Evolutionary conservation across 2,329 filamentous ascomycete species (phyloP).

Genomic region (Microcera coccophila): DNA sequence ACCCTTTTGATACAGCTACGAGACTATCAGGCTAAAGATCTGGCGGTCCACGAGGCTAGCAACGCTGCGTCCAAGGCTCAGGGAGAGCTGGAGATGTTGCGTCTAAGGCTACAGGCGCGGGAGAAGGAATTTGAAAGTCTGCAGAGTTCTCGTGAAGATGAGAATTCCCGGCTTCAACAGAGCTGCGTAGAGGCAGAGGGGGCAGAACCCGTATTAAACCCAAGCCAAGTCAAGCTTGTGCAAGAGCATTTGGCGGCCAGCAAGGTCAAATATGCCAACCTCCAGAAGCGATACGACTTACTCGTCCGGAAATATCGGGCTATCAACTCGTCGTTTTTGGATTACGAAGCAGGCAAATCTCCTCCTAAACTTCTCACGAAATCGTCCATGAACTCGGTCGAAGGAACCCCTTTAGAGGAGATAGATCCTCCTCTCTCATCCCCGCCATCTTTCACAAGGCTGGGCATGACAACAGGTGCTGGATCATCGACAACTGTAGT

Average conservation of each 20-base stretch:
- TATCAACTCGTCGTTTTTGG: conserved; percentile 48
- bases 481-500: too few relatives aligned
- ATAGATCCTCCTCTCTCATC: too few relatives aligned
- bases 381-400: too few relatives aligned
- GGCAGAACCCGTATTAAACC: not conserved
- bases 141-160: too few relatives aligned
- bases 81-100: conserved; percentile 55
- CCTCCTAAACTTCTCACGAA: too few relatives aligned
- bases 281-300: conserved; percentile 49
- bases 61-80: conserved; percentile 57
- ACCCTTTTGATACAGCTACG: conserved; percentile 59
- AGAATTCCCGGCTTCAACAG: too few relatives aligned
- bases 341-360: conserved; percentile 22
- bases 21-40: conserved; percentile 61
- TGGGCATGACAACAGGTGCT: too few relatives aligned
- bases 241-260: conserved; percentile 41
- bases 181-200: too few relatives aligned
- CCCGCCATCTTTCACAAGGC: too few relatives aligned
- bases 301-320: conserved; percentile 51
- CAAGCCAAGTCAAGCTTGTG: not conserved
- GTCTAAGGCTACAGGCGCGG: conserved; percentile 52
- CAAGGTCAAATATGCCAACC: conserved; percentile 49
- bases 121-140: conserved; percentile 46
- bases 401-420: too few relatives aligned
- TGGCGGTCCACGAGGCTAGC: conserved; percentile 54